Evolutionary conservation across 2,329 filamentous ascomycete species (phyloP), one percentile per base, ranked within the genome.

Genomic region (Waltergamsia citrina): DNA sequence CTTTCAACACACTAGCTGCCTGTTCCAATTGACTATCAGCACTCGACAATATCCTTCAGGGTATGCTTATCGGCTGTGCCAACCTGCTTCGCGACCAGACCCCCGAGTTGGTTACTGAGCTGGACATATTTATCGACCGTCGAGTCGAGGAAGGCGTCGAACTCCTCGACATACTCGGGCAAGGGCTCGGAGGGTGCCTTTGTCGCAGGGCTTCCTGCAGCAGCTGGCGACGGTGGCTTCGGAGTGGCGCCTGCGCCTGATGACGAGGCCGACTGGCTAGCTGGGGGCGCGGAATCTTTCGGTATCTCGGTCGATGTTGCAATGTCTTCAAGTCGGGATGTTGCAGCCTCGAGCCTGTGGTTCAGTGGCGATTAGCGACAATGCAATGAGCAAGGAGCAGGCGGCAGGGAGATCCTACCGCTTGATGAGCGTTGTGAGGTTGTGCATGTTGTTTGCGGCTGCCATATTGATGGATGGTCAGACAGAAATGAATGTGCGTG

Each of bases 351-450:
- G 48, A 98, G 83, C 64, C 92, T 98, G 56, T 45, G 37, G 42
- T 10, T 19, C 26, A 34, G 25, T 16, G n/a, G 15, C 15, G 20
- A 18, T 26, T 6, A 15, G 19, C 17, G 6, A 19, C 7, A 19
- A 12, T 26, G 14, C 15, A 25, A 27, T 14, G 20, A 15, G 11
- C 7, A 24, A 36, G 25, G 17, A 31, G 22, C 23, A 32, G 21
- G 23, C 17, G 11, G 14, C 22, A n/a, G 10, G 26, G 28, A 3
- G 24, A 15, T 6, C 28, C 49, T 74, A 96, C 92, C 92, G 79
- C 74, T 98, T 98, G 67, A 98, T 95, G 52, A 98, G 76, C 35
- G 92, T 98, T 23, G 87, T 93, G 42, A 98, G 67, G 57, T 94
- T 96, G 63, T 96, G 81, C 86, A 96, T 95, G 51, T 87, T 85